Percentiles rank a stretch among this genome's conserved stretches.
phyloP scores from a whole-genome alignment of 2,329 filamentous ascomycete species.

The Epichloe typhina region DNA sequence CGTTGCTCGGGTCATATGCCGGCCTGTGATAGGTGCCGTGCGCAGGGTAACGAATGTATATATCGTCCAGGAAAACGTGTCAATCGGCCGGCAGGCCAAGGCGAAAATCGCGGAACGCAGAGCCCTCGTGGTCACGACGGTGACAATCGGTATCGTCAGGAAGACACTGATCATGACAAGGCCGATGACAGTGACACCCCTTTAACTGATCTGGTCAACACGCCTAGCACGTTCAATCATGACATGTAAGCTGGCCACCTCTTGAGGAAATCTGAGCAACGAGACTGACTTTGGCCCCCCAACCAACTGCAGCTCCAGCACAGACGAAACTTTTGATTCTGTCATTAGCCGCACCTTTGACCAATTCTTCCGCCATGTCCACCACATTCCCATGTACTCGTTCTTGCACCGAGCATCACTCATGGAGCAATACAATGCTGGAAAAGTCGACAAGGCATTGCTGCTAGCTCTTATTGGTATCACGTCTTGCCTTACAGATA shows the following conservation, averaged over 20 bases:
- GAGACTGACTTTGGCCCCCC: not conserved
- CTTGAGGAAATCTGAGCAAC: not conserved
- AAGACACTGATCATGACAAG: conserved; percentile 11
- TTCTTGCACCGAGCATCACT: conserved; percentile 46
- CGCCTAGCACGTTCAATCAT: conserved; percentile 20
- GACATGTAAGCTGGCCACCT: conserved; percentile 20
- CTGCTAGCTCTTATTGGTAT: conserved; percentile 42
- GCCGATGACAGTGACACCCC: conserved; percentile 22
- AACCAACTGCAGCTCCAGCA: conserved; percentile 14
- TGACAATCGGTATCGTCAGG: conserved; percentile 11
- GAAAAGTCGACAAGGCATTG: conserved; percentile 40
- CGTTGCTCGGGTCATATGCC: conserved; percentile 45
- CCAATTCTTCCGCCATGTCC: conserved; percentile 44
- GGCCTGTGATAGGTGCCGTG: conserved; percentile 35
- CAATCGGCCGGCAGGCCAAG: conserved; percentile 13
- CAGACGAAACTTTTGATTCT: conserved; percentile 32
- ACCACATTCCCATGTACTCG: conserved; percentile 45
- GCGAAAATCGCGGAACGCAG: conserved; percentile 12
- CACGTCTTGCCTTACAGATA: conserved; percentile 40
- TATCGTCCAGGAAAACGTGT: conserved; percentile 36
- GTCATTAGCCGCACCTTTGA: conserved; percentile 40
- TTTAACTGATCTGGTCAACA: conserved; percentile 20
- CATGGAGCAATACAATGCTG: conserved; percentile 44
- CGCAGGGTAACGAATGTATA: conserved; percentile 41
- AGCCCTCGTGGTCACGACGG: conserved; percentile 23